Evolutionary conservation across 148 eudicot species (phyloP).

Genomic region (Pharnaceum exiguum): DNA sequence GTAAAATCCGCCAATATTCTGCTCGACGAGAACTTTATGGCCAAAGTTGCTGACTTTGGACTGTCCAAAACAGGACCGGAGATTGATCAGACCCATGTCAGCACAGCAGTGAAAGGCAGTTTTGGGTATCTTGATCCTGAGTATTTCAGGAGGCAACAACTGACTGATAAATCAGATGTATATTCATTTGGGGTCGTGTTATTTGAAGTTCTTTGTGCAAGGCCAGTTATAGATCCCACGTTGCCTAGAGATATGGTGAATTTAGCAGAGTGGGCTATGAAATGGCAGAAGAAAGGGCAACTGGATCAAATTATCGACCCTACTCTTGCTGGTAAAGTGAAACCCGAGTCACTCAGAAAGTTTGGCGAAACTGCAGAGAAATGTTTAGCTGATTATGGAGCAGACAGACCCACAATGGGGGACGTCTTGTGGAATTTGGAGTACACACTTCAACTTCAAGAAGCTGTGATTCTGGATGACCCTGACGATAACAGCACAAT

Average conservation of each 20-base stretch:
- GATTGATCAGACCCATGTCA: constrained; percentile 89
- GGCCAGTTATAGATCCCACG: constrained; percentile 90
- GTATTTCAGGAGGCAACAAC: constrained; percentile 84
- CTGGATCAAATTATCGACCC: constrained; percentile 71
- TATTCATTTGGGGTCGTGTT: constrained; percentile 92
- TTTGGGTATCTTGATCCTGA: constrained; percentile 95
- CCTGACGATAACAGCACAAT: constrained; percentile 68
- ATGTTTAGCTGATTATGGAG: constrained; percentile 86
- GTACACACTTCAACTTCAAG: constrained; percentile 84
- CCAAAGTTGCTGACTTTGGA: constrained; percentile 95
- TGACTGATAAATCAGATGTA: constrained; percentile 91
- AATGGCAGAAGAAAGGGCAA: constrained; percentile 83
- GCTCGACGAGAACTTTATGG: constrained; percentile 75
- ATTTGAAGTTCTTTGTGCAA: constrained; percentile 83
- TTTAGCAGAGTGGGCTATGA: constrained; percentile 91
- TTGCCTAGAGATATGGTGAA: constrained; percentile 87
- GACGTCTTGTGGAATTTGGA: constrained; percentile 95
- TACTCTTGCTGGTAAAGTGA: constrained; percentile 49
- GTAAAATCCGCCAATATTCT: constrained; percentile 95
- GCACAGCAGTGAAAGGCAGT: constrained; percentile 95
- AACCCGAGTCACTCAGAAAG: constrained; percentile 73
- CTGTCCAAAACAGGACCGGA: constrained; percentile 90
- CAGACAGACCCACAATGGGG: constrained; percentile 93
- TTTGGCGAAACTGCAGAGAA: constrained; percentile 91
- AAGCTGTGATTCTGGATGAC: constrained; percentile 51